Evolutionary conservation across 768 basidiomycete genomes (phyloP), one percentile per base, ranked within the genome.

Genomic region (Lactarius akahatsu): DNA sequence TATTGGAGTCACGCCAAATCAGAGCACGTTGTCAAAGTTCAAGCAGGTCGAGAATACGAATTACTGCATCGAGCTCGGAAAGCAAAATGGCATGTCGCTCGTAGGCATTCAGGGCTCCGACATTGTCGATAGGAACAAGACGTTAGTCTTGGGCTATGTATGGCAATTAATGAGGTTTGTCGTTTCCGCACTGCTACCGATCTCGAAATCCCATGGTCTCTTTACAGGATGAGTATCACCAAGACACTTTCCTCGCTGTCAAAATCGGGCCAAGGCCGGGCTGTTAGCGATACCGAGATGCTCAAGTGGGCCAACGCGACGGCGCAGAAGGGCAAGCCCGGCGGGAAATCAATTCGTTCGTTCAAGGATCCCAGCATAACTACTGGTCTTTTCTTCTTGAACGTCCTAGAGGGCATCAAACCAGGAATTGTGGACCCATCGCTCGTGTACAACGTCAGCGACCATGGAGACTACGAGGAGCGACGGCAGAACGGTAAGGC

Each of bases 11-110:
- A 90, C 88, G 11, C 90, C 90, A 3, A 92, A 89, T 75, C 92
- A 89, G 81, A 87, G 88, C 71, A 87, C 86, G 50, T 82, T 99
- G 23, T 96, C 96, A 47, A 83, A 94, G 61, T 99, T 98, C 84
- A 99, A 99, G 81, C 89, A 89, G 38, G 94, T 99, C 32, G 97
- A 99, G 79, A 98, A 99, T 78, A 97, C 94, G 54, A 99, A 98
- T 77, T 98, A 99, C 73, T 88, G 80, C 9, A 90, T 98, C 52
- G 97, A 98, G 55, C 87, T 99, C 18, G 96, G 87, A 3, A 93
- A 89, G 76, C 89, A 93, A 76, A 96, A 92, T 73, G 88, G 90
- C 55, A 92, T 99, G 92, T 93, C 92, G 74, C 80, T 99, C 68
- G 95, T 99, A 56, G 96, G 96, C 8, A 98, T 98, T 68, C 97